phyloP scores from a whole-genome alignment of 306 rosid species.

The Cucurbita maxima region DNA sequence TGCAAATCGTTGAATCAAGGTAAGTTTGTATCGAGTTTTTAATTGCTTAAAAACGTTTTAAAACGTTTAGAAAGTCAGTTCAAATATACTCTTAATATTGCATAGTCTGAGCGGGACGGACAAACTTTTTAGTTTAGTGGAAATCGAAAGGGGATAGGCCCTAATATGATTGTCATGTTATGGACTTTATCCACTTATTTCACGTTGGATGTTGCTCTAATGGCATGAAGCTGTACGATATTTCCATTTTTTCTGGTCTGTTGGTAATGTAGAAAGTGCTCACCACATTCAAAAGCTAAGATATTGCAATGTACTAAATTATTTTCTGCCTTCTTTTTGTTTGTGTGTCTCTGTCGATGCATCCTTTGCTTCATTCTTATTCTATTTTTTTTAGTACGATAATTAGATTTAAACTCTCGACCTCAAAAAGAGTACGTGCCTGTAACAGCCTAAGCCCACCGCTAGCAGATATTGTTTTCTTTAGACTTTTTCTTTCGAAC shows the following conservation, averaged over 20 bases:
- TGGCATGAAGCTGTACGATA: background rate
- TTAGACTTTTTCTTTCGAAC: no score
- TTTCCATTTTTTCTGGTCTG: slow-evolving; percentile 4
- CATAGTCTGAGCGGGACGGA: background rate
- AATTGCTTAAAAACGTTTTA: no score
- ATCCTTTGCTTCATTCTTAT: no score
- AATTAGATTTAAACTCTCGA: no score
- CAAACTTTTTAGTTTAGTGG: background rate
- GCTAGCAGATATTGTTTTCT: no score
- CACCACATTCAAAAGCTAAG: background rate
- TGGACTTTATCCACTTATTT: background rate
- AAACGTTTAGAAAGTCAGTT: background rate
- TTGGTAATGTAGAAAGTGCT: background rate
- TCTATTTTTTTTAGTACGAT: no score
- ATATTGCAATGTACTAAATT: background rate
- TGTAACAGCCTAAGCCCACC: no score
- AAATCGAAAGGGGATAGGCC: background rate
- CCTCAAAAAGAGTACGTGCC: no score
- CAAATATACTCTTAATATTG: no score
- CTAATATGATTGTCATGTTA: background rate
- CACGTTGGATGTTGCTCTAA: slow-evolving; percentile 2
- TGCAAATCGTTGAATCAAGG: no score
- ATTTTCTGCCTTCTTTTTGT: background rate
- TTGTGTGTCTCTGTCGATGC: no score
- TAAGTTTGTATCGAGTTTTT: no score